Evolutionary conservation across 1,284 basidiomycete species (phyloP).

Genomic region (Sanghuangporus sanghuang): DNA sequence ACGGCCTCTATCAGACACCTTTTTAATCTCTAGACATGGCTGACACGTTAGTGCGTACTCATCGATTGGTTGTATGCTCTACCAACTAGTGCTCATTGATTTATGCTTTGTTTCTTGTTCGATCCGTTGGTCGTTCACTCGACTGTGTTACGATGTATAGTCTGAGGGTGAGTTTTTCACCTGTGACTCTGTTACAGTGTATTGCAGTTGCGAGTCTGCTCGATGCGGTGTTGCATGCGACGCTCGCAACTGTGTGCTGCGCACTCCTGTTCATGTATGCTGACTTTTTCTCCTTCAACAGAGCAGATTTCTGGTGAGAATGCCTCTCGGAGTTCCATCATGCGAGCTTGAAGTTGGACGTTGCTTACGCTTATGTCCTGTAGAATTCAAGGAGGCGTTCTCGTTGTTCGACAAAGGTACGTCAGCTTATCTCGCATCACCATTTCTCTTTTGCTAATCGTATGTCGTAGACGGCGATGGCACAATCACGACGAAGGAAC

Average conservation of each 20-base stretch:
- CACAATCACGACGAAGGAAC: slow-evolving; percentile 93
- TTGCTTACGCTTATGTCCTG: slow-evolving; percentile 14
- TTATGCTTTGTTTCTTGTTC: slow-evolving; percentile 14
- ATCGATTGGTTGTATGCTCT: background rate
- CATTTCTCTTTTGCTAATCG: background rate
- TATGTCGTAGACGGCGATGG: slow-evolving; percentile 79
- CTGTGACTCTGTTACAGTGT: background rate
- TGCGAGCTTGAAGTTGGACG: slow-evolving; percentile 7
- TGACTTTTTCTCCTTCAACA: slow-evolving; percentile 23
- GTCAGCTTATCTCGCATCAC: slow-evolving; percentile 22
- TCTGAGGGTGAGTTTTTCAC: slow-evolving; percentile 51
- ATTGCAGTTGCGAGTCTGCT: background rate
- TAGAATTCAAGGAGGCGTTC: slow-evolving; percentile 89
- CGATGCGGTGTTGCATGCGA: background rate
- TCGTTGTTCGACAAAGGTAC: slow-evolving; percentile 89
- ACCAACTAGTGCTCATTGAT: background rate
- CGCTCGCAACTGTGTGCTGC: background rate
- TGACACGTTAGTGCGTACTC: slow-evolving; percentile 57
- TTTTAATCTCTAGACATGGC: slow-evolving; percentile 39
- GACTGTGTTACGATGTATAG: slow-evolving; percentile 29
- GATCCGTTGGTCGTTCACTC: slow-evolving; percentile 4
- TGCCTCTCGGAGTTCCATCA: background rate
- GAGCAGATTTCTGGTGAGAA: slow-evolving; percentile 65
- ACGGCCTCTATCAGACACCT: background rate
- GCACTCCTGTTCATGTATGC: background rate